Evolutionary conservation across 2,329 filamentous ascomycete species (phyloP), one percentile per base, ranked within the genome.

Genomic region (Aspergillus piperis): DNA sequence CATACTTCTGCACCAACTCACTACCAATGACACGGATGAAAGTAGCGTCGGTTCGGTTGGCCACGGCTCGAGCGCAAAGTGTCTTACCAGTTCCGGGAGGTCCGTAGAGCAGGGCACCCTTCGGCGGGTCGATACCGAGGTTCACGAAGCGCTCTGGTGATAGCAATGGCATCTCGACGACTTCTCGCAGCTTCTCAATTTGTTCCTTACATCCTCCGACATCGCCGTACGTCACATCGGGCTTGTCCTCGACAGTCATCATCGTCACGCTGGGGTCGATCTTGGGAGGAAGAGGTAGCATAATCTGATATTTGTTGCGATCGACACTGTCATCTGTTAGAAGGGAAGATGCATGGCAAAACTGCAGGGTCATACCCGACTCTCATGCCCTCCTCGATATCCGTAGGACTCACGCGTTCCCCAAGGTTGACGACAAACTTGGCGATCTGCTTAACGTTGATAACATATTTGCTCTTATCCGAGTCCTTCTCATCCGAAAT

Each of bases 171-270:
- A 98, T 98, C 81, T 99, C 95, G 59, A 99, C 95, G 57, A 99
- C 95, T 80, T 99, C 95, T 77, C 95, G 87, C 68, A 99, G 86
- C 85, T 99, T 99, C 84, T 99, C 95, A 42, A 99, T 96, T 80
- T 99, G 95, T 80, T 99, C 95, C 81, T 99, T 99, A 86, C 93
- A 98, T 59, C 95, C 95, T 80, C 95, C 95, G 42, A 99, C 94
- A 82, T 99, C 95, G 70, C 95, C 95, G 71, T 99, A 99, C 64
- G 95, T 99, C 63, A 99, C 95, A 77, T 99, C 95, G 15, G 95
- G 95, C 84, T 99, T 99, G 82, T 99, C 95, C 82, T 99, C 95
- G 66, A 99, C 95, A 54, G 95, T 98, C 95, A 99, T 99, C 95
- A 99, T 99, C 41, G 95, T 99, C 68, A 99, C 95, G 69, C 91